Base-by-base conservation (phyloP, 352 stramenopile species). In the Phytophthora lateralis region DNA sequence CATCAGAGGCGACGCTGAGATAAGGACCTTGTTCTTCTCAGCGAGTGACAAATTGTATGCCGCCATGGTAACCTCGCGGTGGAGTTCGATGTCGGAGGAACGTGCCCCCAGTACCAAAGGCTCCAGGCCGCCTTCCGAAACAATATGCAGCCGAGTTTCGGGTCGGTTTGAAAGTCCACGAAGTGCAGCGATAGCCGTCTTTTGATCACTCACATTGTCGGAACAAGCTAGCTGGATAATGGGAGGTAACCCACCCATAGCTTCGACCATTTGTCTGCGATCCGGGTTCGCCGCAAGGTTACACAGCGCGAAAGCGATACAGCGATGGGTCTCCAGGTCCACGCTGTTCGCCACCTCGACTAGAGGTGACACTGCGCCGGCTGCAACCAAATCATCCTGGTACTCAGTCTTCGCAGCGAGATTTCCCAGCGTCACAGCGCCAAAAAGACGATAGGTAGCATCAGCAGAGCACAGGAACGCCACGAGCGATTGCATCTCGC, bases 291-390 rank as follows among this genome's bases (percentile, higher is more conserved):
- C 89, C 4, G 92, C 86, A 6, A 99, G 84, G 64, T 99, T 99
- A 69, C 93, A 98, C 21, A 99, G 75, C 11, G 96, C 90, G 69
- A 98, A 98, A 14, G 95, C 93, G 58, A 99, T 99, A 58, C 91
- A 98, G 7, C 96, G 84, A 66, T 98, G 92, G 0, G 96, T 98
- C 76, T 99, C 97, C 7, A 97, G 49, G 66, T 99, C 93, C 4
- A 93, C 82, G 8, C 73, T 79, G 60, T 96, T 97, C 14, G 90
- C 78, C n/a, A 98, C 85, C 21, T 94, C 92, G n/a, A 99, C 89
- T 11, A 99, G 76, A 9, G 94, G 91, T n/a, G 83, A 74, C 11
- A 99, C 68, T 0, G 93, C 95, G 5, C 93, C 94, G 18, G 81
- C 88, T 7, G 82, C 62, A 32, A 98, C 79, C 10, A 97, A 50